Base-by-base conservation (phyloP, 2,329 filamentous ascomycete species). In the Pezicula carpinea region DNA sequence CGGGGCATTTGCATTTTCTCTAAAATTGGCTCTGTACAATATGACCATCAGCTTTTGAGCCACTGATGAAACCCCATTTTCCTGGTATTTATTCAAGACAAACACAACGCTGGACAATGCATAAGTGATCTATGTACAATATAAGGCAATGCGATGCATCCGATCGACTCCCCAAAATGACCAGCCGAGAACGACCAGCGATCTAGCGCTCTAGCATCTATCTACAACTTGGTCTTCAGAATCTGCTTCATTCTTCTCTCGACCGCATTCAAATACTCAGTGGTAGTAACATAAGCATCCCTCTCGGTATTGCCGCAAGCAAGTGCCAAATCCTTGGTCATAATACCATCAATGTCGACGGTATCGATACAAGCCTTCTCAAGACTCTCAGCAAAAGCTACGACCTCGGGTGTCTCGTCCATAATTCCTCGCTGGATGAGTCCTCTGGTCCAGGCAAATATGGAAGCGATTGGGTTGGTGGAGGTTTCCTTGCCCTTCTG, bases 261-360 rank as follows among this genome's bases (percentile, higher is more conserved):
- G 43, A 97, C 92, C 34, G 92, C 92, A 64, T 87, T 81, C 64
- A 99, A 74, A 75, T 97, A 99, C 74, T 95, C 87, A 59, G 77
- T 80, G 48, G 92, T 97, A 44, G 90, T 96, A 59, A 95, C 93
- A 72, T 91, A 97, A 64, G 89, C 85, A 60, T 81, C 81, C 57
- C 88, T 81, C 52, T 80, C 85, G 61, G 85, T 90, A 78, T 91
- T 91, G 62, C 93, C 93, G 67, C 88, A 93, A 41, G 91, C 87
- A 50, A 97, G 80, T n/a, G 93, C 93, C 60, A 99, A 73, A 71
- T 99, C 93, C 83, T 99, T 99, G 69, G 93, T 99, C 93, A 97
- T 99, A 74, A 97, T 87, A 53, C 88, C 88, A 65, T 97, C 92
- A 49, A 87, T 70, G 67, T 97, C 88, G 58, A 99, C 93, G 21